These are phyloP conservation scores for Penicillium odoratum DNA, from an alignment of 495 filamentous ascomycete genomes.

Conservation along the genomic window DNA sequence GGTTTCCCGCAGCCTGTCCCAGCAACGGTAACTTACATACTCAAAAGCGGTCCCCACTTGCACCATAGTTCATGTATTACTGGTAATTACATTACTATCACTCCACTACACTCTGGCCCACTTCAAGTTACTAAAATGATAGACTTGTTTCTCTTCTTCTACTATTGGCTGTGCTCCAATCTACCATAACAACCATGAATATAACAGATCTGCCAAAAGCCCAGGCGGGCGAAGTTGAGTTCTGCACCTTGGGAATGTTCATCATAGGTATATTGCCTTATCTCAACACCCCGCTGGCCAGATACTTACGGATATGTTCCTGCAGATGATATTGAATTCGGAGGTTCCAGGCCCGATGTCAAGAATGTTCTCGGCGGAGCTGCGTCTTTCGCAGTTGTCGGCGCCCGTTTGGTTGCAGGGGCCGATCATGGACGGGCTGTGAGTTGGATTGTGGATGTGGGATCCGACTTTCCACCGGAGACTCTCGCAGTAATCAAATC, in stretches of 20 bases:
- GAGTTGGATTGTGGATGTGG: conserved; percentile 90
- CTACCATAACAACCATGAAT: conserved; percentile 18
- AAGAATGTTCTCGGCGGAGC: conserved; percentile 81
- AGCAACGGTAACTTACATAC: conserved; percentile 15
- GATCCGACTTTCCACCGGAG: conserved; percentile 76
- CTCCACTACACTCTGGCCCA: conserved; percentile 1
- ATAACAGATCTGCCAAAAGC: neutral
- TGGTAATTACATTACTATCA: conserved; percentile 20
- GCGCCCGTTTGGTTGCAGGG: conserved; percentile 80
- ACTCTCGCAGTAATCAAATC: conserved; percentile 60
- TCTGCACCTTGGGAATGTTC: conserved; percentile 93
- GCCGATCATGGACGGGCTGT: conserved; percentile 51
- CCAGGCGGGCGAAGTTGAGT: conserved; percentile 54
- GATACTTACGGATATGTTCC: conserved; percentile 21
- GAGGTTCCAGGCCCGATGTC: conserved; percentile 51
- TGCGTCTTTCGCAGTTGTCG: conserved; percentile 81
- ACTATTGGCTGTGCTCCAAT: neutral
- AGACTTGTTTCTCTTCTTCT: conserved; percentile 8
- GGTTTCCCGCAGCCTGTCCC: conserved; percentile 22
- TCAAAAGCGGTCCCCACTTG: conserved; percentile 2
- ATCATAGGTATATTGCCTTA: conserved; percentile 70
- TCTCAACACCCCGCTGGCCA: conserved; percentile 10
- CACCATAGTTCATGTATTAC: conserved; percentile 16
- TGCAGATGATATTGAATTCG: conserved; percentile 88
- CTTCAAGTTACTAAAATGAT: conserved; percentile 8